phyloP scores from a whole-genome alignment of 176 grass and related monocot genomes.

The Areca catechu region DNA sequence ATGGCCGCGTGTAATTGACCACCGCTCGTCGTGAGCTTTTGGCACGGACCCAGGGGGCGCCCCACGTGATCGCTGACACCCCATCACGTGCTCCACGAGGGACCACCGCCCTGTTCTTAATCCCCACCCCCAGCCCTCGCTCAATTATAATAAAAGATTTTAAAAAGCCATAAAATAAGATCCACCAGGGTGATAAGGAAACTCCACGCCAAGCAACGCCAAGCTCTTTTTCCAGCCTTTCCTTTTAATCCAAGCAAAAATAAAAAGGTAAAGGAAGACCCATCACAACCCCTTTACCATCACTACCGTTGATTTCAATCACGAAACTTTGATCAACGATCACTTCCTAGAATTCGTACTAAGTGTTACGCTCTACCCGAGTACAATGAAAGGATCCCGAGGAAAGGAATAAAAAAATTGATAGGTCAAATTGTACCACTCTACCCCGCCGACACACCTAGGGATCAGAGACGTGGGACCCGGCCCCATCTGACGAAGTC shows the following conservation, averaged over 20 bases:
- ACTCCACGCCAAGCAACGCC: constrained; percentile 26
- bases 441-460: constrained; percentile 40
- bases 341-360: not conserved
- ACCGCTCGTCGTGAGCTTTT: not conserved
- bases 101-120: constrained; percentile 4
- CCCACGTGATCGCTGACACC: constrained; percentile 6
- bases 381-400: too few species aligned
- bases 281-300: not conserved
- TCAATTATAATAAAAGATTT: constrained; percentile 1
- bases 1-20: constrained; percentile 26
- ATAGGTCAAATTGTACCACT: not conserved
- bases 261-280: constrained; percentile 13
- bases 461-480: constrained; percentile 45
- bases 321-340: not conserved
- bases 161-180: not conserved
- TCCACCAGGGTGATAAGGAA: not conserved
- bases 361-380: too few species aligned
- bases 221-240: constrained; percentile 26
- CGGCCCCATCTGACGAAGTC: constrained; percentile 25
- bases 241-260: constrained; percentile 53
- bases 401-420: too few species aligned
- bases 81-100: constrained; percentile 9
- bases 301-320: not conserved
- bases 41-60: not conserved
- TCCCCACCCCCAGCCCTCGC: not conserved